Evolutionary conservation across 257 asterid species (phyloP).

Genomic region (Dorcoceras hygrometricum): DNA sequence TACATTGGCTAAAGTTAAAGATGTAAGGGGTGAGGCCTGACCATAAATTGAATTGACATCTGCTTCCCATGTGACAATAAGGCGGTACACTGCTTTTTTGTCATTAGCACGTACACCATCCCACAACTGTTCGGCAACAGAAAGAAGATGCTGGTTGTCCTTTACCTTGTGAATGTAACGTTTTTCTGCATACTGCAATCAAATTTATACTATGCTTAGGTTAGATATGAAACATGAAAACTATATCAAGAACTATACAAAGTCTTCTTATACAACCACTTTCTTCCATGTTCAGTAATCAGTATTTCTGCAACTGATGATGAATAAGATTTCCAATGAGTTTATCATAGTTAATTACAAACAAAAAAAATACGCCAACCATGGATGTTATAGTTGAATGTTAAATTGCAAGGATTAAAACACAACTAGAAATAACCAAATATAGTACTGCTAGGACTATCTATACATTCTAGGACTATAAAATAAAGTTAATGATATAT

Average conservation of each 20-base stretch:
- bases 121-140: conserved; percentile 78
- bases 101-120: conserved; percentile 72
- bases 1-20: conserved; percentile 38
- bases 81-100: conserved; percentile 77
- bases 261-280: not conserved
- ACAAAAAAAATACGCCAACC: not conserved
- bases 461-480: conserved; percentile 1
- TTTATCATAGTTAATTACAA: not conserved
- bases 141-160: conserved; percentile 47
- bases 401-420: not conserved
- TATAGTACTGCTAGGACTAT: not conserved
- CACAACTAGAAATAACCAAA: not conserved
- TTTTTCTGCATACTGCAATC: conserved; percentile 69
- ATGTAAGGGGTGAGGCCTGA: conserved; percentile 40
- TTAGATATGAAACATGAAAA: conserved; percentile 9
- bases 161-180: conserved; percentile 57
- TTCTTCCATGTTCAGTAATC: not conserved
- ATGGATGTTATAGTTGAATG: not conserved
- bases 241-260: not conserved
- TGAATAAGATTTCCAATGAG: not conserved
- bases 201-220: conserved; percentile 21
- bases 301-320: not conserved
- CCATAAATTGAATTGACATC: conserved; percentile 67
- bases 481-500: not conserved
- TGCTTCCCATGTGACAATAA: conserved; percentile 57